Conservation (phyloP, 148 eudicot species). For the Camellia japonica region DNA sequence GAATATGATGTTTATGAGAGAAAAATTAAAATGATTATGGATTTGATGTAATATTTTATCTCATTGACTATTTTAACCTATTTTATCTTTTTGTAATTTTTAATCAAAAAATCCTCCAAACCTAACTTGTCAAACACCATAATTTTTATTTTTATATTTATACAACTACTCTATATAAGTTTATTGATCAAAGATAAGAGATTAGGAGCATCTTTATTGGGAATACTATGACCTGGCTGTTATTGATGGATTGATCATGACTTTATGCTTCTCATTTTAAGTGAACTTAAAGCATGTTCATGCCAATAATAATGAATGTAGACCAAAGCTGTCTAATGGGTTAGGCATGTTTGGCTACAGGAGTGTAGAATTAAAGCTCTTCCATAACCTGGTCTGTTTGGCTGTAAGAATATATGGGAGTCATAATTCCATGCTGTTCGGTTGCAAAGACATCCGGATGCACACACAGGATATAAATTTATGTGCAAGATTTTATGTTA, state of each 20-base stretch:
- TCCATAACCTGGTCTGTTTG: background rate
- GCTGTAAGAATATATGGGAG: background rate
- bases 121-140: too few species aligned
- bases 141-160: too few species aligned
- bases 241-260: background rate
- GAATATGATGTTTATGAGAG: too few species aligned
- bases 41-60: too few species aligned
- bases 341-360: conserved; percentile 7
- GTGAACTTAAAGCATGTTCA: background rate
- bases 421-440: too few species aligned
- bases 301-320: background rate
- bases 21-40: too few species aligned
- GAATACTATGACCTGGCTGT: background rate
- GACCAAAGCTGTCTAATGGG: background rate
- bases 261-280: background rate
- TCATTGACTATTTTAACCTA: too few species aligned
- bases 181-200: background rate
- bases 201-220: background rate
- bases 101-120: too few species aligned
- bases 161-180: too few species aligned
- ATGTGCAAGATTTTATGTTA: background rate
- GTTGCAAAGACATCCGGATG: too few species aligned
- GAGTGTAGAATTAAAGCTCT: background rate
- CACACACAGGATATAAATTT: background rate
- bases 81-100: too few species aligned